Evolutionary conservation across 2,329 filamentous ascomycete species (phyloP), one percentile per base, ranked within the genome.

Genomic region (Chaetomiaceae sp.): DNA sequence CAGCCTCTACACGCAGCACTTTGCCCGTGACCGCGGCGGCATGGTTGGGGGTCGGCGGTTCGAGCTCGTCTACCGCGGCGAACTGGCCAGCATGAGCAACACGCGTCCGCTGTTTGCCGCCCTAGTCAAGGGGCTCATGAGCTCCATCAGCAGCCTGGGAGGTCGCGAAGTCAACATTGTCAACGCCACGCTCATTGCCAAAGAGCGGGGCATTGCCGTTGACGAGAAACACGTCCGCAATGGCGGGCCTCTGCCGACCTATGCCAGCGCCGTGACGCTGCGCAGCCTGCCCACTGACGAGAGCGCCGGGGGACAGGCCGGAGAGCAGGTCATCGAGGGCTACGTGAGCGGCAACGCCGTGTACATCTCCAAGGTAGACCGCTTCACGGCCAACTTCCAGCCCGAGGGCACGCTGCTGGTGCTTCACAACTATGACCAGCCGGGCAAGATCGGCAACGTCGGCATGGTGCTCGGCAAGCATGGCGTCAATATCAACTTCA

Each of bases 381-480:
- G 83, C 1, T 93, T 92, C 70, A 80, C 78, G 34, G 86, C 86
- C 0, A 82, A 81, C 4, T 92, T 93, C 58, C 75, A 80, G 10
- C 87, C 87, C 0, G 78, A 86, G 53, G 87, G 87, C 0, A 88
- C 81, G 0, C 66, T 92, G 52, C 73, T 91, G n/a, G 85, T 92
- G 53, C 79, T 89, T 60, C 80, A 89, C 62, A 92, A 92, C 69
- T 90, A 87, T 61, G 87, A 93, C 63, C 78, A 83, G 56, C 86
- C 86, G 0, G 88, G 88, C 10, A 91, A 90, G 73, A 92, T 93
- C 64, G 88, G 88, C 2, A 81, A 82, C 33, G 87, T 93, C 3
- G 88, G 88, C 1, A 83, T 76, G 51, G 75, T 83, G 45, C 70
- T 92, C 21, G 88, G 87, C 0, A 75, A 75, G 33, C 78, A 85